phyloP scores from a whole-genome alignment of 148 eudicot genomes.

The Rhododendron griersonianum region DNA sequence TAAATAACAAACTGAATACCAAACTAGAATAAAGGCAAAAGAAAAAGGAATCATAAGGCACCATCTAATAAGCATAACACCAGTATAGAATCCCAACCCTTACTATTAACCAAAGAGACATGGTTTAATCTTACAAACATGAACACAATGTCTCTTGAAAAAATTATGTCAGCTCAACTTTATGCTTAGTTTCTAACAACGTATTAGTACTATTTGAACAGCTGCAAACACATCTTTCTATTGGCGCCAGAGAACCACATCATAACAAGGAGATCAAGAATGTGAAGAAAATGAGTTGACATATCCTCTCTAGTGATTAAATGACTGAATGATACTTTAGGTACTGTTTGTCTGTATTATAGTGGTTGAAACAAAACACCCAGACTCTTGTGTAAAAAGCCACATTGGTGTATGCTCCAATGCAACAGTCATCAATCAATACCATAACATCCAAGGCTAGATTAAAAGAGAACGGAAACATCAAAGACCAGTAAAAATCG shows the following conservation, averaged over 20 bases:
- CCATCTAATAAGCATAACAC: neutral
- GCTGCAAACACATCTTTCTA: neutral
- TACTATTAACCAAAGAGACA: neutral
- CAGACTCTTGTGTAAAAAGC: too few species aligned
- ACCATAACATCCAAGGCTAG: neutral
- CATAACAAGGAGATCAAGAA: neutral
- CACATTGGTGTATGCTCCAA: too few species aligned
- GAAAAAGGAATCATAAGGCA: neutral
- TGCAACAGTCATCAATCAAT: too few species aligned
- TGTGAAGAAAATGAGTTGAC: too few species aligned
- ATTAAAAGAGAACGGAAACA: too few species aligned
- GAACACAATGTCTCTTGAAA: neutral
- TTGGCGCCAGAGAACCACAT: neutral
- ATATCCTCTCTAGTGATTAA: too few species aligned
- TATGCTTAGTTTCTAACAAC: too few species aligned
- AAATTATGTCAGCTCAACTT: neutral
- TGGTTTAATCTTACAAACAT: too few species aligned
- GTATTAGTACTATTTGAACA: neutral
- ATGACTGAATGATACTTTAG: too few species aligned
- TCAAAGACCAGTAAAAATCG: too few species aligned
- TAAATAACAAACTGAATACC: neutral
- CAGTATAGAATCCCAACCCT: neutral
- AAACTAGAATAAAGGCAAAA: neutral
- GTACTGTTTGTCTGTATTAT: too few species aligned
- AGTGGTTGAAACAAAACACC: too few species aligned